Evolutionary conservation across 2,329 filamentous ascomycete species (phyloP).

Genomic region (Chaetomium olivaceum): DNA sequence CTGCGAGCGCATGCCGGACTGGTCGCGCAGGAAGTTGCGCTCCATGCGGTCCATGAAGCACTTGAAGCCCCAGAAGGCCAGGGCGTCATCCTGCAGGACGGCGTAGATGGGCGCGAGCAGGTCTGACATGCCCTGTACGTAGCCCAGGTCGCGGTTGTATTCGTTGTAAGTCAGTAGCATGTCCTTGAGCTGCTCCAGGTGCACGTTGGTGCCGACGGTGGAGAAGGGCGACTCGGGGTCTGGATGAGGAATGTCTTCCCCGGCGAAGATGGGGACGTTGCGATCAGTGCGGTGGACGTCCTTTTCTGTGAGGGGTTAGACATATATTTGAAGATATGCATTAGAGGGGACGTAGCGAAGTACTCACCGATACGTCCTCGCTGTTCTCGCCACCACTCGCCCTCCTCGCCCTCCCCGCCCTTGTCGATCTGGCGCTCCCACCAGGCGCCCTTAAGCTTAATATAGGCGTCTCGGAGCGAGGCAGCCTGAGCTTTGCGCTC

Average conservation of each 20-base stretch:
- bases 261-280: conserved; percentile 89
- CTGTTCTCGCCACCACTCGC: conserved; percentile 97
- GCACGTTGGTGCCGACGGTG: conserved; percentile 89
- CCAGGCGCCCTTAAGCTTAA: conserved; percentile 90
- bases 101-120: conserved; percentile 94
- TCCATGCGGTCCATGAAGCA: conserved; percentile 98
- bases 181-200: conserved; percentile 98
- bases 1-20: conserved; percentile 93
- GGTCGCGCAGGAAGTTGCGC: conserved; percentile 91
- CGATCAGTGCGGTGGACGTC: conserved; percentile 97
- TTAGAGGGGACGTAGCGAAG: background rate
- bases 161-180: conserved; percentile 99
- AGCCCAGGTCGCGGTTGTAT: conserved; percentile 91
- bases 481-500: conserved; percentile 83
- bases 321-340: background rate
- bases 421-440: conserved; percentile 91
- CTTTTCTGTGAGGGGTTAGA: conserved; percentile 68
- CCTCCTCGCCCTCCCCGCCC: conserved; percentile 74
- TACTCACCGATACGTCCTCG: conserved; percentile 83
- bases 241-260: conserved; percentile 94
- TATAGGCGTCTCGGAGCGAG: conserved; percentile 87
- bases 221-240: conserved; percentile 95
- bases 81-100: conserved; percentile 93
- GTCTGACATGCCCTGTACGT: conserved; percentile 99
- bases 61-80: conserved; percentile 96